phyloP scores from a whole-genome alignment of 106 monocot species.

The Platanthera guangdongensis region DNA sequence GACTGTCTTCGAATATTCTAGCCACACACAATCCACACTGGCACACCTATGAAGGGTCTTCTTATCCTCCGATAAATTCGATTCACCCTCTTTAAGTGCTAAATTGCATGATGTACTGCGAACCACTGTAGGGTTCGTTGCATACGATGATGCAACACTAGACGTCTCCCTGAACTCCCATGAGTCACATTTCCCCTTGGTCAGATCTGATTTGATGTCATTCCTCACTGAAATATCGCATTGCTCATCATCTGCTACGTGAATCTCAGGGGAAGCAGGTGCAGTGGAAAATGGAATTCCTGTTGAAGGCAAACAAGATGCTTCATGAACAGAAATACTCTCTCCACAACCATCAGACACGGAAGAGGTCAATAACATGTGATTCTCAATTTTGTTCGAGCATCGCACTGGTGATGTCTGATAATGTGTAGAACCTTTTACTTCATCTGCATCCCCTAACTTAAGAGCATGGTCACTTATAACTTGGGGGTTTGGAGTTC shows the following conservation, averaged over 20 bases:
- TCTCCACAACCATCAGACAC: conserved; percentile 13
- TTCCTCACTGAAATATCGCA: conserved; percentile 15
- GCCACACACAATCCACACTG: neutral
- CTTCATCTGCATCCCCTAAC: neutral
- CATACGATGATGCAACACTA: conserved; percentile 6
- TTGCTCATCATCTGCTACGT: conserved; percentile 14
- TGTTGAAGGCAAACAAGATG: conserved; percentile 17
- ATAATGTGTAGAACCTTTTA: neutral
- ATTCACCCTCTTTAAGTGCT: neutral
- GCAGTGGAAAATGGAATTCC: neutral
- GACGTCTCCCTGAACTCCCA: conserved; percentile 5
- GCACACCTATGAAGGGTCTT: neutral
- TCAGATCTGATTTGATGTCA: conserved; percentile 2
- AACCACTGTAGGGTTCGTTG: conserved; percentile 3
- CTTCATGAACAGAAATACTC: conserved; percentile 11
- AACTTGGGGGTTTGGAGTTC: neutral
- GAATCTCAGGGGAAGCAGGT: conserved; percentile 2
- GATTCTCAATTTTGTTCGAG: neutral
- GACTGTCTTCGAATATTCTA: conserved; percentile 3
- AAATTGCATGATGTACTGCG: conserved; percentile 8
- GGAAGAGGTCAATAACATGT: neutral
- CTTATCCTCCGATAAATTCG: neutral
- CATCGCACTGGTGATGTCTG: neutral
- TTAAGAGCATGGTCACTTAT: neutral
- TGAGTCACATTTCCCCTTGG: conserved; percentile 15